Base-by-base conservation (phyloP, 2,329 filamentous ascomycete genomes). In the Ascomycota sp. region DNA sequence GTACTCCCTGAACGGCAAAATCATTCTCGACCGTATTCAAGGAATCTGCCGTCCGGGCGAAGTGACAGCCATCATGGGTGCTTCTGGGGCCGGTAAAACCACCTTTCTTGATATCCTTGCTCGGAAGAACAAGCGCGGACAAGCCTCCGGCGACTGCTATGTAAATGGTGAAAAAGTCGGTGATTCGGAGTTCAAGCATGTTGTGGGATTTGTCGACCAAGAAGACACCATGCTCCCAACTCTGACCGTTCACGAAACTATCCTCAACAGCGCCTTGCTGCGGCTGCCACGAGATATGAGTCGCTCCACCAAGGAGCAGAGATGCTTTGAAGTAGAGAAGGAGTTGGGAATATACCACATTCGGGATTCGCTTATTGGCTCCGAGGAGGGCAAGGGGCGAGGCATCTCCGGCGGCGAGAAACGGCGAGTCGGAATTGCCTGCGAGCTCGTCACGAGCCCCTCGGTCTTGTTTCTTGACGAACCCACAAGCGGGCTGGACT, bases 321-420 rank as follows among this genome's bases (percentile, higher is more conserved):
- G 78, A 40, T 89, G 92, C 0, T 69, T 78, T 38, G 89, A 98
- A 46, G 84, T 98, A 4, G 89, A 95, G 57, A 83, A 79, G 48
- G 86, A 98, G 53, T 73, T 98, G 35, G 91, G 89, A 1, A 95
- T 98, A 39, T 72, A 80, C 47, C 76, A 86, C 47, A 98, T 98
- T 44, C 81, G 81, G 35, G 80, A 98, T 52, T 92, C 92, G 30
- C 62, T 92, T 34, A 93, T 98, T 45, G 89, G 89, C 2, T 95
- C 86, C 0, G 89, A 93, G 55, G 89, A 98, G 56, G 82, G 81
- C 34, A 83, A 76, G 39, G 84, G 84, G 9, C 80, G 89, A 39
- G 91, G 91, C 25, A 93, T 98, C 35, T 98, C 89, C 36, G 89
- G 89, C 34, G 89, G 89, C 41, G 89, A 98, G 57, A 95, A 95